Conservation (phyloP, 2,329 filamentous ascomycete genomes). For the Dothistroma pini region DNA sequence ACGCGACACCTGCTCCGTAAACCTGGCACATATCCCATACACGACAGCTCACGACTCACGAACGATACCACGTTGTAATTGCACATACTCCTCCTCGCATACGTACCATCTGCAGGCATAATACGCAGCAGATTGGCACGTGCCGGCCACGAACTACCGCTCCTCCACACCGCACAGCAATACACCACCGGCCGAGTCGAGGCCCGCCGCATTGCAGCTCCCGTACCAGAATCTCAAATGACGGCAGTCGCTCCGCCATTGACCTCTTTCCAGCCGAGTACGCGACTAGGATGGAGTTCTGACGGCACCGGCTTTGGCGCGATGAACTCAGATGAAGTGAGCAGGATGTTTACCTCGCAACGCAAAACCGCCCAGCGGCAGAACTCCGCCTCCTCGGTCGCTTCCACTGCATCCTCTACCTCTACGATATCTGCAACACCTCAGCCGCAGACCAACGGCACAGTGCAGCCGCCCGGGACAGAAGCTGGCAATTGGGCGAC, state of each 20-base stretch:
- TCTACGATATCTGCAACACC: slow-evolving; percentile 60
- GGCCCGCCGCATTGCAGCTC: slow-evolving; percentile 6
- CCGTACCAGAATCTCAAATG: slow-evolving; percentile 41
- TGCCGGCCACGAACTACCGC: slow-evolving; percentile 7
- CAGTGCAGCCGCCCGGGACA: slow-evolving; percentile 43
- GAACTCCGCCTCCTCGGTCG: slow-evolving; percentile 85
- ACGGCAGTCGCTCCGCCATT: slow-evolving; percentile 65
- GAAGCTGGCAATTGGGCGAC: slow-evolving; percentile 40
- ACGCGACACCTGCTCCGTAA: slow-evolving; percentile 7
- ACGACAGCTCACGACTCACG: slow-evolving; percentile 1
- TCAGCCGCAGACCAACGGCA: slow-evolving; percentile 52
- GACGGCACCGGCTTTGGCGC: slow-evolving; percentile 61
- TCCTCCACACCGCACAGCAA: background rate
- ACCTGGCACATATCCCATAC: background rate
- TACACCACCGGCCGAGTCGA: background rate
- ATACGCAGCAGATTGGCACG: background rate
- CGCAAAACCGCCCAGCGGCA: slow-evolving; percentile 82
- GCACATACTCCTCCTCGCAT: background rate
- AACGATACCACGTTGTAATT: slow-evolving; percentile 7
- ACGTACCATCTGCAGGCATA: background rate
- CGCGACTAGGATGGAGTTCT: slow-evolving; percentile 54
- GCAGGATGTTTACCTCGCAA: slow-evolving; percentile 70
- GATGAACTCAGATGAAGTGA: slow-evolving; percentile 79
- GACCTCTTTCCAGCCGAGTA: slow-evolving; percentile 54
- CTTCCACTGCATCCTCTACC: slow-evolving; percentile 60